Evolutionary conservation across 2,329 filamentous ascomycete genomes (phyloP).

Genomic region (Juglanconis sp.): DNA sequence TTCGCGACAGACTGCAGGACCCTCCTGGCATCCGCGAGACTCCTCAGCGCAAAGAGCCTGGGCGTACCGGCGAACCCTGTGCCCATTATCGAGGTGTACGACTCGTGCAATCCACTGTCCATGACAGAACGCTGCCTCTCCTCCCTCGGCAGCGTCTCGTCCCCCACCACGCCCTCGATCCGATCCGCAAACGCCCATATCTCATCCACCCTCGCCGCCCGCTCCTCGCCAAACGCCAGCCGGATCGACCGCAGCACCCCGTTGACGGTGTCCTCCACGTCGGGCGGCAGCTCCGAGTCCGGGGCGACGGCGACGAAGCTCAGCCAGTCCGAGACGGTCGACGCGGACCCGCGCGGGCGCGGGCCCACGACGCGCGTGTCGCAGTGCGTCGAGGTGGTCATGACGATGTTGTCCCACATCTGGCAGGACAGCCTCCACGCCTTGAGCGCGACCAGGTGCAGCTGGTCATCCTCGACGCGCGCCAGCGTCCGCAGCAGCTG

Average conservation of each 20-base stretch:
- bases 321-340: conserved; percentile 2
- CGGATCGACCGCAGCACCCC: neutral
- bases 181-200: neutral
- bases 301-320: neutral
- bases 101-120: neutral
- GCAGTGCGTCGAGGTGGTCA: neutral
- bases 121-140: neutral
- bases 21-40: neutral
- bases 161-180: neutral
- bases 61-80: neutral
- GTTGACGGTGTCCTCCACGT: neutral
- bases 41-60: neutral
- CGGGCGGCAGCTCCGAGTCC: neutral
- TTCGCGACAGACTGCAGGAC: neutral
- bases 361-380: neutral
- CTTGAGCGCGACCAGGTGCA: conserved; percentile 5
- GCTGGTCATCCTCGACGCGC: conserved; percentile 12
- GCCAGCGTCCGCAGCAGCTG: conserved; percentile 5
- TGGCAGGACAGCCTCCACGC: conserved; percentile 13
- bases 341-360: neutral
- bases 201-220: neutral
- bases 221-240: neutral
- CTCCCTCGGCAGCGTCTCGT: no score
- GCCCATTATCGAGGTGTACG: neutral
- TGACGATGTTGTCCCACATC: conserved; percentile 5